Evolutionary conservation across 1,284 basidiomycete genomes (phyloP).

Genomic region (Moesziomyces globuligerus): DNA sequence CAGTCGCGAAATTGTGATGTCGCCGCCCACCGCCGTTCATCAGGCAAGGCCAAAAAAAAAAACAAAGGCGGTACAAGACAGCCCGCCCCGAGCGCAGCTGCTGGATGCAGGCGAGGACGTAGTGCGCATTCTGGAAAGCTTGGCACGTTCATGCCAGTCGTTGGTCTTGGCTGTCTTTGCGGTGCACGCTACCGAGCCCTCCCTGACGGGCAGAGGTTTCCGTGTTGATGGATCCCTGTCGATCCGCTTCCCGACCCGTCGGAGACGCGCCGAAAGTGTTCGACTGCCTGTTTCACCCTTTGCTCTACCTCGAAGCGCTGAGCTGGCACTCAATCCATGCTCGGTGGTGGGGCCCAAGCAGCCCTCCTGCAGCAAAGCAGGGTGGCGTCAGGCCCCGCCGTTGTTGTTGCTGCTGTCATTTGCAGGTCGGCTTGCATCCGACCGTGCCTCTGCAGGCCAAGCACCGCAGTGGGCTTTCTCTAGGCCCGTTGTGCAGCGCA

Average conservation of each 20-base stretch:
- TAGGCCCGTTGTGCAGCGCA: neutral
- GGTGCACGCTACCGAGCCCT: no score
- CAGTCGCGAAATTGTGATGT: neutral
- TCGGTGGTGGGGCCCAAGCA: no score
- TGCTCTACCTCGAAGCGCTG: no score
- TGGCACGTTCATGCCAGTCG: conserved; percentile 30
- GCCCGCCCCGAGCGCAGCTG: neutral
- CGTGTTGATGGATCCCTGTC: no score
- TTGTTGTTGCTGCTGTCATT: conserved; percentile 6
- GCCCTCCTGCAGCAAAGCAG: neutral
- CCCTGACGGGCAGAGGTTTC: no score
- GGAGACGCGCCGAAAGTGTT: no score
- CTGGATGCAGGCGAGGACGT: conserved; percentile 18
- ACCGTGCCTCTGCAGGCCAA: conserved; percentile 2
- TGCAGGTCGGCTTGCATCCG: conserved; percentile 25
- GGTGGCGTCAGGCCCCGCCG: neutral
- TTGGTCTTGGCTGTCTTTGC: conserved; percentile 1
- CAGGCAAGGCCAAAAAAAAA: no score
- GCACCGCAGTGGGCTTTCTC: neutral
- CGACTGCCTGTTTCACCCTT: no score
- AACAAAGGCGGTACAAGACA: no score
- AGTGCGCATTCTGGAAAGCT: conserved; percentile 20
- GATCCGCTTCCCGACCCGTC: no score
- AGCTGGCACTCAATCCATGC: no score
- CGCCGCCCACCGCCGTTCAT: neutral